Base-by-base conservation (phyloP, 148 eudicot genomes). In the Chenopodium formosanum region DNA sequence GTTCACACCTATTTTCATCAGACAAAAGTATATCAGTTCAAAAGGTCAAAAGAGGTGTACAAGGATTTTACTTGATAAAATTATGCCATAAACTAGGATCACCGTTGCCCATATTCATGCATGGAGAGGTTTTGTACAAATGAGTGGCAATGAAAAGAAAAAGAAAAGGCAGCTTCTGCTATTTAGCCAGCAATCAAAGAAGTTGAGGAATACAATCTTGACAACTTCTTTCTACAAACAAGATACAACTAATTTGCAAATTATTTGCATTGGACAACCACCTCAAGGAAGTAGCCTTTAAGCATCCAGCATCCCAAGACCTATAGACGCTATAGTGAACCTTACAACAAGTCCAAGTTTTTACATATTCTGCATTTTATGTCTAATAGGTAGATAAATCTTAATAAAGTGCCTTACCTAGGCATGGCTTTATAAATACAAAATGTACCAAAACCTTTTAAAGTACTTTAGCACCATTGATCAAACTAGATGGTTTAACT, bases 1-100 rank as follows among this genome's bases (percentile, higher is more conserved):
- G 99, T 84, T 96, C 98, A 63, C 99, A 96, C 99, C 99, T 96
- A 85, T 78, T 20, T 78, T 81, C 80, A 89, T 50, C 69, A 88
- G 48, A 31, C 29, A 80, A 16, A 79, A 70, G 32, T 34, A 76
- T 44, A 34, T 37, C 78, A 78, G 44, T 63, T 64, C 27, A 52
- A 23, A 64, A 19, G 25, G 25, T 78, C 19, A 14, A 69, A 32
- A 13, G 2, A 13, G 22, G 7, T 10, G 50, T 19, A 32, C 5
- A 4, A 70, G 22, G 17, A 70, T 29, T 31, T 70, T 34, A 70
- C n/a, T 44, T 6, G 4, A 34, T 16, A 5, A 13, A 17, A 56
- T 9, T 1, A 70, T 68, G 7, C 1, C 44, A 29, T 11, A 70
- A 70, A 37, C 19, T 9, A 31, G 22, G 22, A 70, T 70, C 73